These are phyloP conservation scores for Gossypium herbaceum DNA, from an alignment of 345 rosid genomes.

Conservation along the genomic window DNA sequence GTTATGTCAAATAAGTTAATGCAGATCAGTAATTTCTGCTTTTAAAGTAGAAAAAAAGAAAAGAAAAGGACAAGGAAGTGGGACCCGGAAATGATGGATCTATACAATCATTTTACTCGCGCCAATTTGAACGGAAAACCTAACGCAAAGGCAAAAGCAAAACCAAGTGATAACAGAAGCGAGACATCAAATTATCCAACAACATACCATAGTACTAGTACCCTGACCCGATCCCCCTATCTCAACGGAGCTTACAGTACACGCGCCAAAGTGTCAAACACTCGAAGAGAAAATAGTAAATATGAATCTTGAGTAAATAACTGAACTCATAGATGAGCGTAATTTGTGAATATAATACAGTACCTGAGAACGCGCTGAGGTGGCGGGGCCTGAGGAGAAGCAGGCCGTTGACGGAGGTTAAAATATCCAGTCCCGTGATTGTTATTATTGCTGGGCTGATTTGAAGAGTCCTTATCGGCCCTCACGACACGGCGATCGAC, in stretches of 20 bases:
- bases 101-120: not conserved
- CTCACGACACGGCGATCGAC: conserved; percentile 49
- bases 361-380: conserved; percentile 63
- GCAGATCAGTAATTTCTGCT: not conserved
- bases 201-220: not conserved
- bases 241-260: not conserved
- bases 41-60: not conserved
- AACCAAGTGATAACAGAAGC: not conserved
- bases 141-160: not conserved
- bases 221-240: not conserved
- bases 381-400: conserved; percentile 41
- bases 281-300: not conserved
- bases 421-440: conserved; percentile 29
- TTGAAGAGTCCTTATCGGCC: conserved; percentile 33
- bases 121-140: not conserved
- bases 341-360: not conserved
- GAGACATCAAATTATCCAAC: not conserved
- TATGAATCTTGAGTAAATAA: not conserved
- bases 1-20: not conserved
- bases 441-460: conserved; percentile 25
- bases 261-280: not conserved
- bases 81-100: not conserved
- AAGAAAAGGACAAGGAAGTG: not conserved
- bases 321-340: not conserved
- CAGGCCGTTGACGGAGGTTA: conserved; percentile 54